phyloP scores from a whole-genome alignment of 1,139 yeast species.

The Suhomyces coccinellae region DNA sequence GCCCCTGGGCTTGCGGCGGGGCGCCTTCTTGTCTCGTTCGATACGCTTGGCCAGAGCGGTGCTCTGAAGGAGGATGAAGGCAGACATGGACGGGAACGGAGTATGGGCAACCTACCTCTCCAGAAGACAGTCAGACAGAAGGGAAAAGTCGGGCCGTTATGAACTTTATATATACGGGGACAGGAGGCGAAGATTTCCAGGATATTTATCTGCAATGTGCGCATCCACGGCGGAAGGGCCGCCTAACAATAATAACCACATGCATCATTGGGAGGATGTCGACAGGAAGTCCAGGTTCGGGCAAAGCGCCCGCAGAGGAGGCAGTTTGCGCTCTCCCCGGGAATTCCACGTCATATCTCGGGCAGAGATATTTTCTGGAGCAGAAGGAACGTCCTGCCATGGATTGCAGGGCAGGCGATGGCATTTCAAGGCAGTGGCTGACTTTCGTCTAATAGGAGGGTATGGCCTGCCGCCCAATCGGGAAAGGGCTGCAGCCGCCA shows the following conservation, averaged over 20 bases:
- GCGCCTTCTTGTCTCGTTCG: slow-evolving; percentile 9
- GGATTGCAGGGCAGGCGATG: neutral
- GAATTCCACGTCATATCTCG: slow-evolving; percentile 2
- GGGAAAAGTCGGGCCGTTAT: slow-evolving; percentile 1
- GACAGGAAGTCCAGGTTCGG: neutral
- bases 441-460: slow-evolving; percentile 1
- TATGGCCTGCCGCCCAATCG: neutral
- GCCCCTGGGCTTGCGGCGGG: slow-evolving; percentile 1
- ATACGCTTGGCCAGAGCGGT: slow-evolving; percentile 10
- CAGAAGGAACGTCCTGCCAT: neutral
- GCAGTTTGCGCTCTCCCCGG: neutral
- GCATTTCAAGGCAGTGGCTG: neutral
- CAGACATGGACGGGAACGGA: slow-evolving; percentile 10
- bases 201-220: neutral
- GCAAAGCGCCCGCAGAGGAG: neutral
- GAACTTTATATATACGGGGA: slow-evolving; percentile 1
- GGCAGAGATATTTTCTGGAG: slow-evolving; percentile 1
- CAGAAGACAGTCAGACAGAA: neutral
- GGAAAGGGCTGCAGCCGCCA: neutral
- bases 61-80: slow-evolving; percentile 12
- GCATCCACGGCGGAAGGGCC: too few relatives aligned
- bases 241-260: slow-evolving; percentile 1
- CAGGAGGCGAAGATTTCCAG: neutral
- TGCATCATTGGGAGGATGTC: neutral
- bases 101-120: neutral